Evolutionary conservation across 352 stramenopile species (phyloP).

Genomic region (Pythium phragmiticola): DNA sequence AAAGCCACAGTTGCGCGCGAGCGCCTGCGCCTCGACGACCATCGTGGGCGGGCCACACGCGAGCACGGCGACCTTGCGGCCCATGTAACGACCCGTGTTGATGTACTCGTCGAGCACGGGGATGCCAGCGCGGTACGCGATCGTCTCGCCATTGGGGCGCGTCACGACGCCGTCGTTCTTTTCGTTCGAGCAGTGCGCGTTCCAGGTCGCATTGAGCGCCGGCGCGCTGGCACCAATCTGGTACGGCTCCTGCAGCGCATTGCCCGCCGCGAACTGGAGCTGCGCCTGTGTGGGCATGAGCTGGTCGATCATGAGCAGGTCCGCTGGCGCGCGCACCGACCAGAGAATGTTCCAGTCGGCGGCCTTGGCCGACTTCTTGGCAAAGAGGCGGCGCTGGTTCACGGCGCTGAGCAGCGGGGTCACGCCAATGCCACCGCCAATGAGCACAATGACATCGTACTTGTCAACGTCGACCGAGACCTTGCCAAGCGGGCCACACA

Average conservation of each 20-base stretch:
- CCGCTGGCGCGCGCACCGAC: conserved; percentile 53
- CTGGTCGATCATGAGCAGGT: conserved; percentile 74
- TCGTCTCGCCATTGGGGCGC: conserved; percentile 49
- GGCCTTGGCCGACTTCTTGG: conserved; percentile 31
- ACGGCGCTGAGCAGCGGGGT: conserved; percentile 74
- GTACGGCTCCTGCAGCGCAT: conserved; percentile 47
- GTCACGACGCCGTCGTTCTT: conserved; percentile 42
- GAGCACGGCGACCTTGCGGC: conserved; percentile 62
- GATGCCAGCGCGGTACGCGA: conserved; percentile 51
- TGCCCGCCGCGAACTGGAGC: conserved; percentile 31
- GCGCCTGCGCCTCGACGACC: conserved; percentile 58
- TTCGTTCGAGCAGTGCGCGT: conserved; percentile 62
- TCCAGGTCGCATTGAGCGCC: conserved; percentile 53
- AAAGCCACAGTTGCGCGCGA: conserved; percentile 64
- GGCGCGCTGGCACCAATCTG: conserved; percentile 29
- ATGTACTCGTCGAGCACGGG: conserved; percentile 69
- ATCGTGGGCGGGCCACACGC: conserved; percentile 74
- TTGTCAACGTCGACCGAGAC: conserved; percentile 56
- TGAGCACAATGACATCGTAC: conserved; percentile 67
- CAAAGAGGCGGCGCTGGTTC: conserved; percentile 49
- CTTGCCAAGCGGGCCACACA: conserved; percentile 72
- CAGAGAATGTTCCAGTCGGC: conserved; percentile 61
- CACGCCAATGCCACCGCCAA: conserved; percentile 74
- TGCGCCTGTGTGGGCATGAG: conserved; percentile 58
- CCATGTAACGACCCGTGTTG: conserved; percentile 64